Conservation (phyloP, 306 rosid genomes). For the Prunus mongolica region DNA sequence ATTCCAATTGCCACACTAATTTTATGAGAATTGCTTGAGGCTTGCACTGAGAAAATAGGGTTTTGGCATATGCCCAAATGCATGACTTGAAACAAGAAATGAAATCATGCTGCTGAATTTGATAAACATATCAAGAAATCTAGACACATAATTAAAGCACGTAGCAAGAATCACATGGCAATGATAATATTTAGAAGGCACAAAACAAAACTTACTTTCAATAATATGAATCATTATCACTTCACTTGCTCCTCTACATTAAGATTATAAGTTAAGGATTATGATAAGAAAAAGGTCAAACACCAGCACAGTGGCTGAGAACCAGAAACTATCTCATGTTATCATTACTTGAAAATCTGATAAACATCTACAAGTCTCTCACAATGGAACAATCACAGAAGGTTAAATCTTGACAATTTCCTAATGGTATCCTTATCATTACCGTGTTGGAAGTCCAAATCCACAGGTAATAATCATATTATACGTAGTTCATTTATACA, state of each 20-base stretch:
- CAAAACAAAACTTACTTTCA: background rate
- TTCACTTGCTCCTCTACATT: background rate
- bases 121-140: background rate
- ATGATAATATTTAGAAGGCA: background rate
- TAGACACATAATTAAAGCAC: background rate
- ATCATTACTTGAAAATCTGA: background rate
- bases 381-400: background rate
- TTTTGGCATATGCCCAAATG: background rate
- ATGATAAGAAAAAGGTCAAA: background rate
- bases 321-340: background rate
- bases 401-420: background rate
- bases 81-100: background rate
- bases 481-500: background rate
- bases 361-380: constrained; percentile 1
- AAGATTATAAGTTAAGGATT: background rate
- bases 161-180: background rate
- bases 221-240: background rate
- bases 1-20: background rate
- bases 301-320: background rate
- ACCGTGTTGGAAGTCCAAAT: background rate
- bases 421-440: background rate
- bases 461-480: background rate
- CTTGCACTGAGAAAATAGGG: background rate
- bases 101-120: background rate
- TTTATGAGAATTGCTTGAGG: background rate